Evolutionary conservation across 2,329 filamentous ascomycete species (phyloP).

Genomic region (Sporothrix curviconia): DNA sequence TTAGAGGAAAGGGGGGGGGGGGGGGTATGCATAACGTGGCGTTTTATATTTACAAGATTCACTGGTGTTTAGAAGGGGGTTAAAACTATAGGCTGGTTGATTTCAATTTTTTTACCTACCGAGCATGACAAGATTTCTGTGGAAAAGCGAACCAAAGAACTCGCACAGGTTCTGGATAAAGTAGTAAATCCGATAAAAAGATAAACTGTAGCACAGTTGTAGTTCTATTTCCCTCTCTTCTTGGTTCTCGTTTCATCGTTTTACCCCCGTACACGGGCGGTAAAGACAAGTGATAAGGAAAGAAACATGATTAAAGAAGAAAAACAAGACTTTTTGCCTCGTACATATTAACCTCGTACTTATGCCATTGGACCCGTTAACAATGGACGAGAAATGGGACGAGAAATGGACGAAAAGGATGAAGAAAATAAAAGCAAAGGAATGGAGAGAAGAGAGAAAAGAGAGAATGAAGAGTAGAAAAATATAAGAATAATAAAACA

Average conservation of each 20-base stretch:
- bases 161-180: no score
- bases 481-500: background rate
- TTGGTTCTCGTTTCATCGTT: background rate
- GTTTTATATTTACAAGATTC: background rate
- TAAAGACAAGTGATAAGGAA: background rate
- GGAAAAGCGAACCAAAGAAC: background rate
- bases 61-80: no score
- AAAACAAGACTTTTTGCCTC: background rate
- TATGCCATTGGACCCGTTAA: background rate
- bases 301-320: background rate
- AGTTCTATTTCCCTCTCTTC: background rate
- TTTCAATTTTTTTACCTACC: background rate
- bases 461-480: background rate
- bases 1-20: constrained; percentile 26
- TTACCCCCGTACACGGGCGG: background rate
- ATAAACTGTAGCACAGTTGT: no score
- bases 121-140: background rate
- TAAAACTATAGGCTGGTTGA: background rate
- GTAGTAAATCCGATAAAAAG: background rate
- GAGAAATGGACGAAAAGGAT: background rate
- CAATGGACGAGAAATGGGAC: background rate
- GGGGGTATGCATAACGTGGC: background rate
- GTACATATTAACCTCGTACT: background rate
- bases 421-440: background rate
- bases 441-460: no score